Percentiles rank a stretch among this genome's conserved stretches.
These are phyloP conservation scores for Theileria parva DNA, from an alignment of 169 alveolate genomes.

Conservation along the genomic window DNA sequence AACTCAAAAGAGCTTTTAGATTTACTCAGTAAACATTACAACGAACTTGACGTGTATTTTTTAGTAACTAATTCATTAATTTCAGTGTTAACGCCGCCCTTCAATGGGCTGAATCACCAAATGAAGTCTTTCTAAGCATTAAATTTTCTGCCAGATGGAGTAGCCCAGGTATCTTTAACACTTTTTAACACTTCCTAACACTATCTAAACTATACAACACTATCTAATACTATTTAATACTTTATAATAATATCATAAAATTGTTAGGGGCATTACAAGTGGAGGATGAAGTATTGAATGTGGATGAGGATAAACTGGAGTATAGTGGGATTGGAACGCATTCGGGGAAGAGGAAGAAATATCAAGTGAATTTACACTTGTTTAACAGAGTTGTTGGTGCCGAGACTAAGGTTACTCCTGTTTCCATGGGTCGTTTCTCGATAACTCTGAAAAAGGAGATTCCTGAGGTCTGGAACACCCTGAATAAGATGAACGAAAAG, in stretches of 20 bases:
- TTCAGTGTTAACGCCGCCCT: slow-evolving; percentile 90
- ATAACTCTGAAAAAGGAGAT: slow-evolving; percentile 81
- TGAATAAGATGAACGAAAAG: slow-evolving; percentile 79
- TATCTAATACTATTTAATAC: background rate
- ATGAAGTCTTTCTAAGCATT: slow-evolving; percentile 82
- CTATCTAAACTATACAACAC: no score
- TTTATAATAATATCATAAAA: background rate
- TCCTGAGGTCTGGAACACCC: slow-evolving; percentile 80
- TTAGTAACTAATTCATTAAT: background rate
- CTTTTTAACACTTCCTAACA: background rate
- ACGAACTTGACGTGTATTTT: slow-evolving; percentile 47
- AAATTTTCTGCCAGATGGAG: slow-evolving; percentile 94
- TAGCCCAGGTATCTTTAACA: slow-evolving; percentile 84
- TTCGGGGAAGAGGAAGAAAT: slow-evolving; percentile 80
- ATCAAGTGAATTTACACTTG: slow-evolving; percentile 75
- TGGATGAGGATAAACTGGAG: slow-evolving; percentile 64
- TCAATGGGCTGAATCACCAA: slow-evolving; percentile 95
- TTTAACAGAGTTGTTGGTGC: slow-evolving; percentile 74
- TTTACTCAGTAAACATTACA: slow-evolving; percentile 52
- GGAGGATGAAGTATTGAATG: slow-evolving; percentile 72
- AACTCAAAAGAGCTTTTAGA: slow-evolving; percentile 52
- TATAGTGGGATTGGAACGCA: slow-evolving; percentile 84
- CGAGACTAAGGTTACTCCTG: slow-evolving; percentile 82
- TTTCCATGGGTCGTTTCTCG: slow-evolving; percentile 85
- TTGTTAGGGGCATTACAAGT: slow-evolving; percentile 83